Conservation (phyloP, 805 yeast species). For the Myxozyma melibiosi region DNA sequence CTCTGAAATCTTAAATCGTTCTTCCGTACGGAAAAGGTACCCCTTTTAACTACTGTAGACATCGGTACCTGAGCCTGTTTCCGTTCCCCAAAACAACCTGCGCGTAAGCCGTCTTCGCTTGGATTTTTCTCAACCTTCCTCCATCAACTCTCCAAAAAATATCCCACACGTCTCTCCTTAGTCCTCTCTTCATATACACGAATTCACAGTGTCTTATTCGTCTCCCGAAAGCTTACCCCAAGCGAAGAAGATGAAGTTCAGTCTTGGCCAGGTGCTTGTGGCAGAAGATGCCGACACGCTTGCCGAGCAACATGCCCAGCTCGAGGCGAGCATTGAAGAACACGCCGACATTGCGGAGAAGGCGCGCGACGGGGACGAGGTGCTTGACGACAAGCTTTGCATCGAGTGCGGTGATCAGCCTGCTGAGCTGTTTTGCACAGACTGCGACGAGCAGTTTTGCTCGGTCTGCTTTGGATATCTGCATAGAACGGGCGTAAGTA, state of each 20-base stretch:
- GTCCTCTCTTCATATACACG: not conserved
- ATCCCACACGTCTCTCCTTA: no score
- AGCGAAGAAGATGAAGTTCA: constrained; percentile 23
- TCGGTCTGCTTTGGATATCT: constrained; percentile 67
- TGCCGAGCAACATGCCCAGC: constrained; percentile 16
- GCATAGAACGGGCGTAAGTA: constrained; percentile 61
- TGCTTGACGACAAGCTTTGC: constrained; percentile 47
- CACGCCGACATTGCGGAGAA: constrained; percentile 11
- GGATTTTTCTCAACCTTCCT: no score
- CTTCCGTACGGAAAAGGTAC: no score
- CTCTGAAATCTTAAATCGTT: no score
- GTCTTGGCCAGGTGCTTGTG: constrained; percentile 21
- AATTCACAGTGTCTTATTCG: constrained; percentile 4
- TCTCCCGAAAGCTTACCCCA: not conserved
- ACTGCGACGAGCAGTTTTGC: constrained; percentile 70
- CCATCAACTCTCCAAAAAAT: no score
- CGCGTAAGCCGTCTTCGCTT: no score
- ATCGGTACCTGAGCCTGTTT: no score
- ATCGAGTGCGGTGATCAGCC: constrained; percentile 77
- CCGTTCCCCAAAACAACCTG: no score
- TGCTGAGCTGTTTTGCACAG: constrained; percentile 59
- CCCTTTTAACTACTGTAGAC: no score
- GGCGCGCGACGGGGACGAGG: not conserved
- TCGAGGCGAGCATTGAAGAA: constrained; percentile 12
- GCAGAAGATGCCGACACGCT: constrained; percentile 24